Percentiles rank a stretch among this genome's conserved stretches.
phyloP scores from a whole-genome alignment of 257 asterid genomes.

The Oldenlandia corymbosa region DNA sequence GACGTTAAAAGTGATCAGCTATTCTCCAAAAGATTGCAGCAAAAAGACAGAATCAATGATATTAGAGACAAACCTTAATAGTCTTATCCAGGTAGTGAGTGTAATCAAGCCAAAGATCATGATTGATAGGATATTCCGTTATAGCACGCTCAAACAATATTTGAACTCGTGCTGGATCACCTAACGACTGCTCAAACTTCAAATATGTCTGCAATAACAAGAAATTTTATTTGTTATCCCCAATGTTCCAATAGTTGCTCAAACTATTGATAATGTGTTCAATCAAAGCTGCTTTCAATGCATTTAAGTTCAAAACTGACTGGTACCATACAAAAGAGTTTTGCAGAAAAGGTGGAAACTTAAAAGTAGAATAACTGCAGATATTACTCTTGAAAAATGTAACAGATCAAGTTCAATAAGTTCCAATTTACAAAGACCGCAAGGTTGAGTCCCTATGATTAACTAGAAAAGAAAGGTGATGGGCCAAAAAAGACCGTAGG shows the following conservation, averaged over 20 bases:
- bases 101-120: slow-evolving; percentile 81
- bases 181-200: slow-evolving; percentile 82
- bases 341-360: no score
- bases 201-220: slow-evolving; percentile 61
- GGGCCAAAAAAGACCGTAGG: no score
- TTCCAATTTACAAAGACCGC: background rate
- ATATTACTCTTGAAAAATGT: background rate
- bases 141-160: slow-evolving; percentile 89
- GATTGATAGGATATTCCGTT: slow-evolving; percentile 64
- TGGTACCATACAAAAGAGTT: background rate
- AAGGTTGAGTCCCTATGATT: background rate
- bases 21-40: background rate
- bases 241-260: background rate
- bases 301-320: background rate
- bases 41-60: background rate
- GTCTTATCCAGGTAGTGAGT: slow-evolving; percentile 80
- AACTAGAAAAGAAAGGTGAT: no score
- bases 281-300: background rate
- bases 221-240: background rate
- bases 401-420: background rate
- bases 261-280: background rate
- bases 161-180: slow-evolving; percentile 94
- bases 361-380: background rate
- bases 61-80: slow-evolving; percentile 59
- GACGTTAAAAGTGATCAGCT: slow-evolving; percentile 21